Evolutionary conservation across 1,284 basidiomycete species (phyloP).

Genomic region (Tilletiaria anomala): DNA sequence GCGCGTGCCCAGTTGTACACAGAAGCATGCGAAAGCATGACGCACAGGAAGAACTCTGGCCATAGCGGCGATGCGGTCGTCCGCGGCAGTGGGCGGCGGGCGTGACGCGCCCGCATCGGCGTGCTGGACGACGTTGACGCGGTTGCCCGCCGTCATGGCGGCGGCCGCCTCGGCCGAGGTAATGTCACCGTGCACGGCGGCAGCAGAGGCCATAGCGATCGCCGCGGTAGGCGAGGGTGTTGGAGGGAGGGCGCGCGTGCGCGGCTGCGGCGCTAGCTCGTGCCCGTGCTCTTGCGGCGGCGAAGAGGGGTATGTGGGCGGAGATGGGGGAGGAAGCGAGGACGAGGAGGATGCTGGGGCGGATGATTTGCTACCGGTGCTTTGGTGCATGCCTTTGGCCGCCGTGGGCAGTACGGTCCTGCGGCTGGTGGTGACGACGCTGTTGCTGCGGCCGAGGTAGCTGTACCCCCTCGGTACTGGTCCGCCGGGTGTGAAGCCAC

Average conservation of each 20-base stretch:
- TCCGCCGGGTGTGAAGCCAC: conserved; percentile 29
- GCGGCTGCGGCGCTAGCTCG: neutral
- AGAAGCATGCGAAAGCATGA: neutral
- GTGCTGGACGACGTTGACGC: no score
- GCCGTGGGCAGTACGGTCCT: no score
- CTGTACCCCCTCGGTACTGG: conserved; percentile 25
- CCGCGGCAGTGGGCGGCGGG: no score
- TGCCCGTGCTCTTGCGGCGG: neutral
- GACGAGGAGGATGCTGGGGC: neutral
- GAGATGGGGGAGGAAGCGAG: neutral
- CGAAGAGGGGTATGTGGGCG: neutral
- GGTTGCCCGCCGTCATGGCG: no score
- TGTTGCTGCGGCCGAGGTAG: conserved; percentile 20
- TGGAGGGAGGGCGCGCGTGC: conserved; percentile 1
- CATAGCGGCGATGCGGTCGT: no score
- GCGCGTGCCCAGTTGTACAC: conserved; percentile 4
- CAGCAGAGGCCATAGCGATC: no score
- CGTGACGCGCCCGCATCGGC: no score
- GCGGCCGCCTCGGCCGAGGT: no score
- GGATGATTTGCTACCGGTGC: neutral
- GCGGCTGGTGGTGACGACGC: conserved; percentile 24
- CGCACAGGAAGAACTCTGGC: neutral
- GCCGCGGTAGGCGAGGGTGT: conserved; percentile 1
- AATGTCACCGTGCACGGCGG: no score
- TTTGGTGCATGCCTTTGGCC: conserved; percentile 12